Evolutionary conservation across 1,284 basidiomycete species (phyloP), one percentile per base, ranked within the genome.

Genomic region (Malassezia japonica): DNA sequence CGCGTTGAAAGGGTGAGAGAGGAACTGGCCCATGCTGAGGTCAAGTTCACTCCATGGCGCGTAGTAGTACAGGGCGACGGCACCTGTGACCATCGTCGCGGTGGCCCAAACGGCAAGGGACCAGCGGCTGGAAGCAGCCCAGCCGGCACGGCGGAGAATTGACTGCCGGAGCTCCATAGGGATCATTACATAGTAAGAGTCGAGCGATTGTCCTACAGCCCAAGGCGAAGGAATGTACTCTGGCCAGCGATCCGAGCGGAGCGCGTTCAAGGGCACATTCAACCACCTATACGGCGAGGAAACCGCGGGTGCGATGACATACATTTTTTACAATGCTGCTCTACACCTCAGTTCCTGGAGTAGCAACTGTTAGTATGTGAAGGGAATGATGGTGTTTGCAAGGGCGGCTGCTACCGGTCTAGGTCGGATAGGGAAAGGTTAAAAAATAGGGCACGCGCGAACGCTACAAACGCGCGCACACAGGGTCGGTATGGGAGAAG

Each of bases 21-120:
- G 27, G 10, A 45, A 31, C 2, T 46, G 35, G 12, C 23, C 25
- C 10, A 52, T 37, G 23, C 32, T 38, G 6, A 35, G 20, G 6
- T 54, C 51, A 20, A 43, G 33, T 1, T 35, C 40, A 18, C 42
- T 27, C 28, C 33, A 48, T 4, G 34, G 34, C 3, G 40, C 46
- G 20, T 46, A 44, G 31, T 48, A 54, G 20, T 44, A 48, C 3
- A 54, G 20, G 9, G 46, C 51, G 25, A 48, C 34, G 3, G 51
- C 51, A 36, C 51, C 36, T 4, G 51, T 48, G 21, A 54, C 32
- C 16, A 54, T 39, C 4, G 51, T 54, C 6, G 46, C 51, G 23
- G 51, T 54, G 1, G 51, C 51, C 18, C 48, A 16, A 9, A 42
- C 27, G 9, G 41, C 46, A 16, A 46, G 8, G 13, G 46, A 31